These are phyloP conservation scores for Fusarium azukiicola DNA, from an alignment of 2,329 filamentous ascomycete genomes.

Conservation along the genomic window DNA sequence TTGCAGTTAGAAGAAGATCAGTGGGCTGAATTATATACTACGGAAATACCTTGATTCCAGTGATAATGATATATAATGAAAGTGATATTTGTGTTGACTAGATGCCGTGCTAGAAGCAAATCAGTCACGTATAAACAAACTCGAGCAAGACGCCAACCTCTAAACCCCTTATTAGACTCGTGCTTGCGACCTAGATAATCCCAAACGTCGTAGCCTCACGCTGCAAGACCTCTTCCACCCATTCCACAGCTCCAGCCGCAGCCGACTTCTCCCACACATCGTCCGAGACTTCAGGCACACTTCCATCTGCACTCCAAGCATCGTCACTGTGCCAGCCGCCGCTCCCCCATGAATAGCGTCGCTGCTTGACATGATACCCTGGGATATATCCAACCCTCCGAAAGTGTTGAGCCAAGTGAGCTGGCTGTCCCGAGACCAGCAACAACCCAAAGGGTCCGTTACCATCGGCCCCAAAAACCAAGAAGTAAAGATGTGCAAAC, in stretches of 20 bases:
- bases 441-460: background rate
- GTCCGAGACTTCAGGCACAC: background rate
- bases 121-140: background rate
- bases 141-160: background rate
- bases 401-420: background rate
- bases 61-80: background rate
- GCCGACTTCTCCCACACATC: background rate
- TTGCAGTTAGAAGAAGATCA: constrained; percentile 64
- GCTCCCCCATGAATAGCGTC: constrained; percentile 1
- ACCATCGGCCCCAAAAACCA: background rate
- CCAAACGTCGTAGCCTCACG: background rate
- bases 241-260: constrained; percentile 7
- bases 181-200: background rate
- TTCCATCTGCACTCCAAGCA: background rate
- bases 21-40: background rate
- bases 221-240: background rate
- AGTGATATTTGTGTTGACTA: background rate
- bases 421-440: background rate
- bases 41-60: background rate
- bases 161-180: background rate
- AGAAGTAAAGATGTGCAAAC: background rate
- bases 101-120: background rate
- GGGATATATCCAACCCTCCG: constrained; percentile 5
- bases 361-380: background rate
- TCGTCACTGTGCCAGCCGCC: background rate